These are phyloP conservation scores for Lactuca saligna DNA, from an alignment of 129 eudicot species.

Conservation along the genomic window DNA sequence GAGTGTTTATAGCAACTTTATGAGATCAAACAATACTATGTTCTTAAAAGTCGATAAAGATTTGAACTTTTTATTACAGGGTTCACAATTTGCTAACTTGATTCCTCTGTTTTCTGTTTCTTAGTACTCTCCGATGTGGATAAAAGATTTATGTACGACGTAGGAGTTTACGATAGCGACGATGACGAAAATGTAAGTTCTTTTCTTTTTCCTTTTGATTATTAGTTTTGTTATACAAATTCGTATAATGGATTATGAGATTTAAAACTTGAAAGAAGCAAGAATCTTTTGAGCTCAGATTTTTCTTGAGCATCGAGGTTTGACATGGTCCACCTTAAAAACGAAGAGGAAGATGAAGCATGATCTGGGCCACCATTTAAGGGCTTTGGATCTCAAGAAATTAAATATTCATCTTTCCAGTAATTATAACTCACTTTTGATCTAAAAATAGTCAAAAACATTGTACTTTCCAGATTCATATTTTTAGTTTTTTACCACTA, in stretches of 20 bases:
- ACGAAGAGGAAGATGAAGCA: neutral
- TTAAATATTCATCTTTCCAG: conserved; percentile 1
- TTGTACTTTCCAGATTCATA: conserved; percentile 2
- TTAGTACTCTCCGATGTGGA: conserved; percentile 78
- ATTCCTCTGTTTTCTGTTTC: neutral
- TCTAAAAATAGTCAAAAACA: conserved; percentile 1
- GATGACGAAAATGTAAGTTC: conserved; percentile 67
- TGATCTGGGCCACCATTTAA: conserved; percentile 1
- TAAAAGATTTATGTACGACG: conserved; percentile 85
- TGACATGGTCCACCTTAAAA: neutral
- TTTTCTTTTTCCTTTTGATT: neutral
- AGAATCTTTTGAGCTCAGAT: conserved; percentile 2
- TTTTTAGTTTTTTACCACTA: neutral
- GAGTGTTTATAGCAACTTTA: neutral
- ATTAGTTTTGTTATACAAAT: neutral
- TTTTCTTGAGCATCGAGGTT: conserved; percentile 8
- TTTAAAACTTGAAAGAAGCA: neutral
- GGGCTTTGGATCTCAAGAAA: conserved; percentile 18
- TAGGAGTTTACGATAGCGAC: conserved; percentile 69
- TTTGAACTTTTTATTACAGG: conserved; percentile 3
- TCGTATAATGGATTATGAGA: neutral
- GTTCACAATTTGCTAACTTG: neutral
- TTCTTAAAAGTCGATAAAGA: conserved; percentile 10
- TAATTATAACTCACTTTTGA: conserved; percentile 12
- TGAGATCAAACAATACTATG: conserved; percentile 11